Evolutionary conservation across 129 eudicot species (phyloP).

Genomic region (Ambrosia trifida): DNA sequence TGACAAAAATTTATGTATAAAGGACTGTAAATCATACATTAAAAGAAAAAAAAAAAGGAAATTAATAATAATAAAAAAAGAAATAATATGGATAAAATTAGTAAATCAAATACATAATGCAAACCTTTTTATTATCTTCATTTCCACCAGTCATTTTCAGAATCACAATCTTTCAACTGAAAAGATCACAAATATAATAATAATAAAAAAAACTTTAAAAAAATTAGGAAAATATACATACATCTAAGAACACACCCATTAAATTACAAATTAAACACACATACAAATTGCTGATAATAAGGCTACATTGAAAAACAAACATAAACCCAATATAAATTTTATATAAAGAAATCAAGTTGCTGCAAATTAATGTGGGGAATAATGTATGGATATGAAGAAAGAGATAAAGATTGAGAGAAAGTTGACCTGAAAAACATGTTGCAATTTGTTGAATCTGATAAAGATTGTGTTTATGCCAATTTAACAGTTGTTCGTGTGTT

Average conservation of each 20-base stretch:
- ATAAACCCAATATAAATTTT: no score
- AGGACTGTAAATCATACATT: conserved; percentile 46
- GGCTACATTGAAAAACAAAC: no score
- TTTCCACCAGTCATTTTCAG: conserved; percentile 40
- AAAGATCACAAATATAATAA: conserved; percentile 11
- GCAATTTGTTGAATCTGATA: conserved; percentile 16
- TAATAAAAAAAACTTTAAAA: background rate
- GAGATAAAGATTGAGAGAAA: background rate
- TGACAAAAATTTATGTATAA: conserved; percentile 51
- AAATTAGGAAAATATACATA: background rate
- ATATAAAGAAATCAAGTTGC: no score
- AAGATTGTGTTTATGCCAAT: conserved; percentile 16
- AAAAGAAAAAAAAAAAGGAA: background rate
- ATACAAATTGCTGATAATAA: conserved; percentile 10
- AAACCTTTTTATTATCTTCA: conserved; percentile 49
- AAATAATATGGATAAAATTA: conserved; percentile 14
- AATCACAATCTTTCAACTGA: conserved; percentile 36
- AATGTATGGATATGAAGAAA: conserved; percentile 28
- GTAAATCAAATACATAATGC: conserved; percentile 18
- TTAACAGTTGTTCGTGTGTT: conserved; percentile 30
- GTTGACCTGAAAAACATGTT: conserved; percentile 36
- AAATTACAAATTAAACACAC: conserved; percentile 14
- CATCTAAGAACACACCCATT: background rate
- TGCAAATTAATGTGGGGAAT: conserved; percentile 22
- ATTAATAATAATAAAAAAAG: conserved; percentile 1